Percentiles rank a stretch among this genome's conserved stretches.
These are phyloP conservation scores for Syzygium jambos DNA, from an alignment of 345 rosid species.

Conservation along the genomic window DNA sequence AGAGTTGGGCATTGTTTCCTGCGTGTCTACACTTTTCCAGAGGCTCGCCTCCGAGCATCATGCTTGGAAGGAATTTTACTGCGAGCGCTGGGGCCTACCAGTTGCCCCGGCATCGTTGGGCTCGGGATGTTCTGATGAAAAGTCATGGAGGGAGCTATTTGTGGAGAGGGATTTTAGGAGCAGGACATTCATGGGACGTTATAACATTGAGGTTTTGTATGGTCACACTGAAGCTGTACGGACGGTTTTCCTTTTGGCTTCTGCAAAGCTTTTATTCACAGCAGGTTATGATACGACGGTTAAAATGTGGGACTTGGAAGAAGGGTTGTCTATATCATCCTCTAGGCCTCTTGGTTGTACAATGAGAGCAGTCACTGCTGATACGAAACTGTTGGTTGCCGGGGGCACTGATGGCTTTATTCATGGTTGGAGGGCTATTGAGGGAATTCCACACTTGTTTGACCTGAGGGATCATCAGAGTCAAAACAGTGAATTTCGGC, in stretches of 20 bases:
- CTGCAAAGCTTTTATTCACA: constrained; percentile 76
- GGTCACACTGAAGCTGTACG: constrained; percentile 91
- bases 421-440: constrained; percentile 74
- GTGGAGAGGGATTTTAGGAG: constrained; percentile 91
- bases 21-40: constrained; percentile 61
- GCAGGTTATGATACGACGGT: constrained; percentile 79
- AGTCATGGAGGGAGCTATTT: constrained; percentile 79
- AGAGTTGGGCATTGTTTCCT: constrained; percentile 81
- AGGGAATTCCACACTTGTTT: constrained; percentile 55
- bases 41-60: constrained; percentile 70
- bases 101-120: constrained; percentile 9
- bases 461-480: constrained; percentile 46
- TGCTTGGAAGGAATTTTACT: constrained; percentile 83
- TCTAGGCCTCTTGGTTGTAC: constrained; percentile 84
- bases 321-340: constrained; percentile 57
- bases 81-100: constrained; percentile 86
- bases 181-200: constrained; percentile 62
- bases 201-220: constrained; percentile 49
- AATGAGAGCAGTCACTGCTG: constrained; percentile 72
- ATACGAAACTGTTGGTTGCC: constrained; percentile 67
- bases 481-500: constrained; percentile 43
- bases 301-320: constrained; percentile 91
- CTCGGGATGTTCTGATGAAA: constrained; percentile 34
- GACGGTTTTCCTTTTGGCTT: constrained; percentile 59
- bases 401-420: constrained; percentile 95